These are phyloP conservation scores for Astragalus glycyphyllos DNA, from an alignment of 306 rosid species.

Conservation along the genomic window DNA sequence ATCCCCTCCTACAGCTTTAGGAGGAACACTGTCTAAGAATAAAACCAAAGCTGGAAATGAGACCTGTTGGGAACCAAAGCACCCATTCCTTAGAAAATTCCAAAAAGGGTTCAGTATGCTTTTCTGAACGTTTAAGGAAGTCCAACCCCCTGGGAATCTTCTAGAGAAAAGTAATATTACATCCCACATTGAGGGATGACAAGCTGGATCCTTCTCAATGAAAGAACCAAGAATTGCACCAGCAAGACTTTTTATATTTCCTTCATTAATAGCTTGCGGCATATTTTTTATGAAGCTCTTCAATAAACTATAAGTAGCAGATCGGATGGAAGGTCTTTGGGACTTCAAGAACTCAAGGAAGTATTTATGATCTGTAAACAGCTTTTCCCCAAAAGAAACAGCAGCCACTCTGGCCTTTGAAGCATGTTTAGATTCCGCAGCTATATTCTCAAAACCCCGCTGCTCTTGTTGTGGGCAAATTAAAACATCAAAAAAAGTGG, in stretches of 20 bases:
- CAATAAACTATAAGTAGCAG: slow-evolving; percentile 77
- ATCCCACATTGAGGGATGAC: slow-evolving; percentile 97
- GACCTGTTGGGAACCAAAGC: slow-evolving; percentile 86
- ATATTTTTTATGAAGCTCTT: slow-evolving; percentile 78
- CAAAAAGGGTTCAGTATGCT: slow-evolving; percentile 70
- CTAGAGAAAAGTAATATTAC: slow-evolving; percentile 77
- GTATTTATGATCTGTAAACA: slow-evolving; percentile 70
- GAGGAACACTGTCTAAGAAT: slow-evolving; percentile 75
- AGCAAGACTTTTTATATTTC: slow-evolving; percentile 70
- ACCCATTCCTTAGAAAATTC: slow-evolving; percentile 88
- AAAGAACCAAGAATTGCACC: slow-evolving; percentile 82
- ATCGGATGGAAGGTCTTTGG: slow-evolving; percentile 73
- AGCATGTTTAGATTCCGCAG: slow-evolving; percentile 74
- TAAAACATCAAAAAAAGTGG: slow-evolving; percentile 90
- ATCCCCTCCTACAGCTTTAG: slow-evolving; percentile 69
- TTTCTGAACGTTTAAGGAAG: slow-evolving; percentile 79
- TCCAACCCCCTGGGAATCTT: slow-evolving; percentile 81
- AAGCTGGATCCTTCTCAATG: slow-evolving; percentile 82
- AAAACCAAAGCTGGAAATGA: slow-evolving; percentile 85
- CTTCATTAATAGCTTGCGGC: slow-evolving; percentile 77
- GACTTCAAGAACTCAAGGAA: slow-evolving; percentile 78
- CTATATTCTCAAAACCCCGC: slow-evolving; percentile 59
- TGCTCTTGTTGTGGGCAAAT: slow-evolving; percentile 57
- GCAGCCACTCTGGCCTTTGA: slow-evolving; percentile 78
- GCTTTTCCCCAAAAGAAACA: slow-evolving; percentile 77